Conservation (phyloP, 805 yeast species). For the Lipomyces sp. region DNA sequence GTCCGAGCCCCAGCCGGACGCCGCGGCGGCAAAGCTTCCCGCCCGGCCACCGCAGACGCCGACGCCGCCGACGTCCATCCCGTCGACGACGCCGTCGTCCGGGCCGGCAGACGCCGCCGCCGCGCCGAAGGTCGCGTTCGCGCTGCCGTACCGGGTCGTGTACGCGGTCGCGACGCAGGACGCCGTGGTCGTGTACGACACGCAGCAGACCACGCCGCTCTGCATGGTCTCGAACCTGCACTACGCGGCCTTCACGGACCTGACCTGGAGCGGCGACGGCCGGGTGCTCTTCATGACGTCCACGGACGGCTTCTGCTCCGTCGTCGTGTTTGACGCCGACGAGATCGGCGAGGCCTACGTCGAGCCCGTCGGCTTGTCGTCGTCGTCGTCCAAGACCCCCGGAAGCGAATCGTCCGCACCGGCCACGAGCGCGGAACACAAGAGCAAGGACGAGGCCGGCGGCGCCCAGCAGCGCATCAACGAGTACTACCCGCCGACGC, state of each 20-base stretch:
- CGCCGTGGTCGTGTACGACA: constrained; percentile 75
- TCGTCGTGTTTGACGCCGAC: constrained; percentile 50
- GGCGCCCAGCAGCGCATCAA: neutral
- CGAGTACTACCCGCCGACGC: constrained; percentile 13
- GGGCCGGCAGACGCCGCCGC: no score
- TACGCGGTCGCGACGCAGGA: constrained; percentile 94
- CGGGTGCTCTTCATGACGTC: constrained; percentile 66
- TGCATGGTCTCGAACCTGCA: constrained; percentile 78
- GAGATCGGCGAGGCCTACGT: constrained; percentile 52
- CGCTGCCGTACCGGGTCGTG: constrained; percentile 72
- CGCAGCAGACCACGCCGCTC: constrained; percentile 64
- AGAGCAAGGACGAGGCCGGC: neutral
- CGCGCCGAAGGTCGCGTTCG: constrained; percentile 41
- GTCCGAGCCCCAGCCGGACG: constrained; percentile 5
- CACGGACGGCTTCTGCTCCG: constrained; percentile 89
- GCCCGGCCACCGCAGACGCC: neutral
- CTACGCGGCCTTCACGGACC: constrained; percentile 82
- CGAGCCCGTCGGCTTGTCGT: constrained; percentile 3
- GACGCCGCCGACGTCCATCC: neutral
- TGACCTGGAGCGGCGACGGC: constrained; percentile 83
- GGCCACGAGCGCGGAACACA: neutral
- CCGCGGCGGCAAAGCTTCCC: neutral
- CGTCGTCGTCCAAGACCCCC: neutral
- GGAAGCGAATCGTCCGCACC: neutral
- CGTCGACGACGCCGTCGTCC: neutral